A percentile compares a stretch with the other conserved stretches of the same genome.
These are phyloP conservation scores for Leccinellum luteum DNA, from an alignment of 768 basidiomycete genomes.

Conservation along the genomic window DNA sequence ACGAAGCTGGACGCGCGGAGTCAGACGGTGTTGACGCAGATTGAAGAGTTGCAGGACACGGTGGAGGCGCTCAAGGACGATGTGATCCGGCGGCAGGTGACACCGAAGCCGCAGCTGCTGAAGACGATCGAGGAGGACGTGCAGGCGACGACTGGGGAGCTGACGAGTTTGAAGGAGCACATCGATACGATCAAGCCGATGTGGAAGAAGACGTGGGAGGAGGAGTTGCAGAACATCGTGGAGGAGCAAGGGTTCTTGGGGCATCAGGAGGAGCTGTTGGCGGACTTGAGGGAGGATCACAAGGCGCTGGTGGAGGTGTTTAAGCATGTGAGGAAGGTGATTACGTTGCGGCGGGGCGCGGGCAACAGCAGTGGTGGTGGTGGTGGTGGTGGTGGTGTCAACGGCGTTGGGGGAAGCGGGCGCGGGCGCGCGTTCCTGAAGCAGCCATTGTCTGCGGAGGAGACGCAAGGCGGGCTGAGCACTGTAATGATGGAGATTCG, in stretches of 20 bases:
- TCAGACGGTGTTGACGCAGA: conserved; percentile 86
- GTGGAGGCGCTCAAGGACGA: conserved; percentile 90
- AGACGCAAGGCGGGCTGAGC: conserved; percentile 62
- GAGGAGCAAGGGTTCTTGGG: conserved; percentile 94
- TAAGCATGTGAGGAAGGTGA: conserved; percentile 88
- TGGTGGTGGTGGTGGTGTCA: conserved; percentile 39
- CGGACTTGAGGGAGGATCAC: conserved; percentile 88
- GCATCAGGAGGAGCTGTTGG: conserved; percentile 89
- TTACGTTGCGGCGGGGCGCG: conserved; percentile 46
- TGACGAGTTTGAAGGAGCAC: conserved; percentile 77
- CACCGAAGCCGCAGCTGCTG: conserved; percentile 73
- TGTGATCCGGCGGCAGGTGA: conserved; percentile 83
- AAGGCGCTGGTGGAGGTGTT: conserved; percentile 87
- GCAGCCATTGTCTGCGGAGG: conserved; percentile 58
- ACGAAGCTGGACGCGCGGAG: conserved; percentile 85
- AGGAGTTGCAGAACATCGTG: conserved; percentile 93
- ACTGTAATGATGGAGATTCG: conserved; percentile 91
- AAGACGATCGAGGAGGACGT: conserved; percentile 73
- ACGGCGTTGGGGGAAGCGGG: conserved; percentile 33
- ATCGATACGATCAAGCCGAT: conserved; percentile 88
- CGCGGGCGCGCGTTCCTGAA: conserved; percentile 49
- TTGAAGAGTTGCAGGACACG: conserved; percentile 90
- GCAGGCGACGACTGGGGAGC: conserved; percentile 58
- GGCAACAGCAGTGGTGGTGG: neutral
- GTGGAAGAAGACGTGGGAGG: conserved; percentile 99